Evolutionary conservation across 208 protist species (phyloP), one percentile per base, ranked within the genome.

Genomic region (Herpetomonas tarakana): DNA sequence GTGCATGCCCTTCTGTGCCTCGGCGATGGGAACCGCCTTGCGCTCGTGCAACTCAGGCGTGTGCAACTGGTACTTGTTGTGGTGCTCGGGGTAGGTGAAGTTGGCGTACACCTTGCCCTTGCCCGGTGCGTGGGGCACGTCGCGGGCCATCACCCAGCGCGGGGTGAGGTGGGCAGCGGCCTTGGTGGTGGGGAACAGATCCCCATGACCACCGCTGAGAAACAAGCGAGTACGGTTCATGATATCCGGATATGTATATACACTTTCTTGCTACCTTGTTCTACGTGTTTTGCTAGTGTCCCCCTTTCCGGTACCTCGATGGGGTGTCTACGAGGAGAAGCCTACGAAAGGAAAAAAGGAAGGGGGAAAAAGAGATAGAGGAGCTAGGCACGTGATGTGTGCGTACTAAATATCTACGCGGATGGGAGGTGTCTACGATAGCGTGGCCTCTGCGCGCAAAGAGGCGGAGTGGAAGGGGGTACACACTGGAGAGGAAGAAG

Each of bases 181-280:
- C 71, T 95, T 95, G 39, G 71, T 88, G 3, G 82, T 95, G 1
- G 88, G 88, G 59, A 95, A 92, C 30, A 92, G 59, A 16, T 92
- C 83, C 18, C 85, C 88, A 25, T 88, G 80, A 41, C 77, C 74
- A 50, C 83, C 81, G 52, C 80, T 79, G 3, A 76, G 73, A 21
- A 58, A 58, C 50, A 47, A 73, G 28, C 57, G 82, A 60, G 73
- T 70, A 14, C 68, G 58, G 45, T 81, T 67, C 18, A 70, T 80
- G 25, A 19, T 25, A 30, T 35, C 16, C 56, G 41, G 60, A 2
- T 19, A 9, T 46, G 7, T n/a, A 25, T 55, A 44, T 65, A 46
- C 45, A n/a, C 18, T 45, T 45, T 51, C 16, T 30, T 38, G 52
- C 11, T 44, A 29, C n/a, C 14, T 49, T 30, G 50, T 38, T 30